These are phyloP conservation scores for Paramecium bursaria DNA, from an alignment of 73 alveolate species.

Conservation along the genomic window DNA sequence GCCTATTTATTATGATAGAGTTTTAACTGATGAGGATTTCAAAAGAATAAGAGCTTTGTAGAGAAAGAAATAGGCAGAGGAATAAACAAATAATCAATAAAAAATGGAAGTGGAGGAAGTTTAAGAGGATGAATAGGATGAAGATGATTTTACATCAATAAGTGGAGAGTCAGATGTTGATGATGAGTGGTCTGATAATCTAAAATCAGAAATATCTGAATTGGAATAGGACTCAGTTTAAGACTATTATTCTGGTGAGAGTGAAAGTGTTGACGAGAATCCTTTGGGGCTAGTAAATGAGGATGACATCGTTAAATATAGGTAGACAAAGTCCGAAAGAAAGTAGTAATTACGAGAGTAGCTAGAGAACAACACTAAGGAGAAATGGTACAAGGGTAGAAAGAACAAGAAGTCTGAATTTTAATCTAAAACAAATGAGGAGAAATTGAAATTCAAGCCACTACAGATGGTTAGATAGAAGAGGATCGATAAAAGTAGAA, in stretches of 20 bases:
- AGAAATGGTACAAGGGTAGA: slow-evolving; percentile 71
- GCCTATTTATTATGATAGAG: slow-evolving; percentile 69
- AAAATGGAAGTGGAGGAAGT: slow-evolving; percentile 63
- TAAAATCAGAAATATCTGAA: slow-evolving; percentile 68
- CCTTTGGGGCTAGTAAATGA: slow-evolving; percentile 77
- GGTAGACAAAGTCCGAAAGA: slow-evolving; percentile 68
- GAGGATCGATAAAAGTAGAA: too few relatives aligned
- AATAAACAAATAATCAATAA: slow-evolving; percentile 10
- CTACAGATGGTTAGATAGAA: too few relatives aligned
- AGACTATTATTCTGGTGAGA: slow-evolving; percentile 59
- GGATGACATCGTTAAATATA: slow-evolving; percentile 71
- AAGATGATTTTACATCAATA: slow-evolving; percentile 77
- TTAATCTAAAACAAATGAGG: too few relatives aligned
- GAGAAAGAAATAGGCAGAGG: slow-evolving; percentile 68
- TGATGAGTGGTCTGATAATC: slow-evolving; percentile 74
- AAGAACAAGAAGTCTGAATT: too few relatives aligned
- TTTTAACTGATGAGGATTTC: slow-evolving; percentile 81
- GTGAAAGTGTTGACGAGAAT: slow-evolving; percentile 71
- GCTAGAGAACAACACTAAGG: slow-evolving; percentile 66
- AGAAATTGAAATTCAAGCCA: too few relatives aligned
- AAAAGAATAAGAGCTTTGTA: slow-evolving; percentile 83
- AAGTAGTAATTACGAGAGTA: slow-evolving; percentile 48
- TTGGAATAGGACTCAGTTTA: slow-evolving; percentile 56
- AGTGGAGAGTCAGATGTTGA: slow-evolving; percentile 62
- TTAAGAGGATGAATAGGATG: slow-evolving; percentile 71